Evolutionary conservation across 768 basidiomycete genomes (phyloP), one percentile per base, ranked within the genome.

Genomic region (Amanita muscaria): DNA sequence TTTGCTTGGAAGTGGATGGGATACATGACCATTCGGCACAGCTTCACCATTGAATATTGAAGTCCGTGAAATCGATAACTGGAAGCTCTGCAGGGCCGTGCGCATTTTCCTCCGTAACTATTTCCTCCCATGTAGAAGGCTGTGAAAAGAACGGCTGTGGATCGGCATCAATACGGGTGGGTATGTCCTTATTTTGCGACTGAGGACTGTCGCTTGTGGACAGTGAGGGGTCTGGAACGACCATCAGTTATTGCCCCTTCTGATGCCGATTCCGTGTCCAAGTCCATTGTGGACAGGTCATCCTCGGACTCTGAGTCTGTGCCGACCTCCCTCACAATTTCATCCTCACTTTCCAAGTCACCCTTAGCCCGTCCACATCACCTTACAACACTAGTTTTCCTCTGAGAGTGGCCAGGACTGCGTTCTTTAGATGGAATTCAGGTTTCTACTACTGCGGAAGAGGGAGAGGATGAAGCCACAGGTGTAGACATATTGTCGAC

Each of bases 31-130:
- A 30, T 57, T 47, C 23, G 63, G 51, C 38, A 64, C 55, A 27
- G 66, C 51, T 18, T 69, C 61, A 22, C 59, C 64, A 43, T 70
- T 69, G n/a, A n/a, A n/a, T n/a, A n/a, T n/a, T n/a, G 57, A 79
- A 70, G 46, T 89, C 82, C 42, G 77, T 71, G 56, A 90, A 91
- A 47, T 88, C 83, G 52, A 90, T 80, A 53, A 89, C 80, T 27
- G 87, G 88, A 6, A 90, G 69, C 21, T 79, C 76, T 6, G 74
- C 76, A 37, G 76, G 67, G 15, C 79, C 82, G 49, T 79, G 72
- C n/a, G 64, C 65, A 34, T 63, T 72, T 62, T 85, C 83, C 48
- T 81, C 81, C 14, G 80, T 71, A n/a, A 88, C 84, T 78, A 88
- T 84, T 57, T 89, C 85, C 8, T 85, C 83, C 88, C 88, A 89